Evolutionary conservation across 805 yeast species (phyloP).

Genomic region (Starmerella apicola): DNA sequence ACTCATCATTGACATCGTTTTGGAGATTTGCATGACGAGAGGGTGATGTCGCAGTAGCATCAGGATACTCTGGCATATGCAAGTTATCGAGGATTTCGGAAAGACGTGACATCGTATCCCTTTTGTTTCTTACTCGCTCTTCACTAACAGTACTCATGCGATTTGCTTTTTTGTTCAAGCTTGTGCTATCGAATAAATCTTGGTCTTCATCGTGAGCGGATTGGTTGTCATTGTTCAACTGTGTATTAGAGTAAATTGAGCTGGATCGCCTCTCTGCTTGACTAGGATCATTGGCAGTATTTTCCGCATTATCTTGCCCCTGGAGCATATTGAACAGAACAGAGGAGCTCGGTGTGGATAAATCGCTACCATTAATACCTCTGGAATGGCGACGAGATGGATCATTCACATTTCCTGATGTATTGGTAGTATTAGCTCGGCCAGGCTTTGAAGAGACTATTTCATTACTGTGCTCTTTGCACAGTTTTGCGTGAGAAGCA

Average conservation of each 20-base stretch:
- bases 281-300: background rate
- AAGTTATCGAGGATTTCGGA: conserved; percentile 27
- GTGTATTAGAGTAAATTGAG: too few relatives aligned
- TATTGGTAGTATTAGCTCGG: background rate
- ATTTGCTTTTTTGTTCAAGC: background rate
- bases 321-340: conserved; percentile 19
- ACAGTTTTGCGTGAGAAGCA: conserved; percentile 53
- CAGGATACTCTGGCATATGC: conserved; percentile 10
- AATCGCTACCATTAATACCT: background rate
- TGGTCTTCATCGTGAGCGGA: conserved; percentile 6
- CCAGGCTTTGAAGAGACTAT: too few relatives aligned
- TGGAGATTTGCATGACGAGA: background rate
- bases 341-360: conserved; percentile 14
- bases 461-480: conserved; percentile 56
- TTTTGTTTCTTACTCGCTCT: conserved; percentile 12
- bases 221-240: background rate
- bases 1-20: background rate
- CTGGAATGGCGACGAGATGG: background rate
- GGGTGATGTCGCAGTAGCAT: background rate
- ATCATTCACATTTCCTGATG: background rate
- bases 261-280: background rate
- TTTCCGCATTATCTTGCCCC: conserved; percentile 8
- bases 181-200: conserved; percentile 4
- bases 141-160: conserved; percentile 6
- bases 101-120: conserved; percentile 22